Evolutionary conservation across 1,139 yeast genomes (phyloP), one percentile per base, ranked within the genome.

Genomic region (Sugiyamaella pinicola): DNA sequence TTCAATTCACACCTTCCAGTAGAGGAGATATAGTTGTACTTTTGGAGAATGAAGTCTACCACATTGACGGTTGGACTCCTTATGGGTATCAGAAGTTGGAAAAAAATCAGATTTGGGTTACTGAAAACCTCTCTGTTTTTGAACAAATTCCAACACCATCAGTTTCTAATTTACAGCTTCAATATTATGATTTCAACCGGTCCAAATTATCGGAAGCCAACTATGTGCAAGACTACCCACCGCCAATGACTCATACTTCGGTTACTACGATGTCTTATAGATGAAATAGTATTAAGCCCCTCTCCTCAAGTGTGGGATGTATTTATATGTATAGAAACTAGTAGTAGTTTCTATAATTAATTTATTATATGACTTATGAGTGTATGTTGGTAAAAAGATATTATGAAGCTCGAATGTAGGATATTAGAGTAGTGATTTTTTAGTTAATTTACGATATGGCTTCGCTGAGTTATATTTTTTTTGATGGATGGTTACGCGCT

Each of bases 311-410:
- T 9, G 31, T 26, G 8, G 8, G 8, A 40, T 17, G 29, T 40
- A 40, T 40, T 40, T 40, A 40, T 38, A 38, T n/a, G n/a, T 38
- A 18, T 35, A 35, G n/a, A 15, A 13, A n/a, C 29, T 13, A 38
- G 12, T 38, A 4, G 31, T 26, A n/a, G n/a, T n/a, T n/a, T n/a
- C 12, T 26, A 10, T 26, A 38, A 22, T 21, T 38, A 38, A 22
- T 38, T 38, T 22, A 35, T 35, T 35, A 31, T 31, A 31, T 31
- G 35, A 31, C n/a, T 31, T 31, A 26, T 26, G 31, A 26, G 3
- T 26, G n/a, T n/a, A n/a, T n/a, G n/a, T n/a, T n/a, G n/a, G n/a
- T n/a, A n/a, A n/a, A 10, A 26, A 26, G 29, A 6, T 6, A 26
- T 26, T n/a, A n/a, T n/a, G n/a, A n/a, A n/a, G n/a, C n/a, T n/a